phyloP scores from a whole-genome alignment of 73 alveolate species.

The Paramecium tetraurelia region DNA sequence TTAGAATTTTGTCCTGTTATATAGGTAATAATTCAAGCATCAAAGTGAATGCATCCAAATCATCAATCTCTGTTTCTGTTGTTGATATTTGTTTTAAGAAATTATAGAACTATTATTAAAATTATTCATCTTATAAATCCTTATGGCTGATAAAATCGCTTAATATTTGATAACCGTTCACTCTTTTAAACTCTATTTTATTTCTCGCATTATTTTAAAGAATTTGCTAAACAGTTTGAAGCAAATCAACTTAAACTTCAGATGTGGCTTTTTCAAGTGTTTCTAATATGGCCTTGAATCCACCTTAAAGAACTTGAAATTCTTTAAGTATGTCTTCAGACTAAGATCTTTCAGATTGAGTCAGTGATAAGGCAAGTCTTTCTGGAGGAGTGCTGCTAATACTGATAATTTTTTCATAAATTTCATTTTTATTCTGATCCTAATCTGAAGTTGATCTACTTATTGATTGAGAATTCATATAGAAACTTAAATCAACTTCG shows the following conservation, averaged over 20 bases:
- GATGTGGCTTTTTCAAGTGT: constrained; percentile 28
- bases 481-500: neutral
- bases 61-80: neutral
- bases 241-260: constrained; percentile 30
- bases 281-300: constrained; percentile 37
- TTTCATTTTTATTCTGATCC: neutral
- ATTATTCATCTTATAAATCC: neutral
- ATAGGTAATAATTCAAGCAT: constrained; percentile 4
- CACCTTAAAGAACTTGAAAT: constrained; percentile 30
- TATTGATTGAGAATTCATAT: neutral
- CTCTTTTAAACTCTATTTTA: constrained; percentile 21
- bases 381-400: neutral
- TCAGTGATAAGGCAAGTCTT: neutral
- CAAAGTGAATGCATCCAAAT: constrained; percentile 44
- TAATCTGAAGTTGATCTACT: constrained; percentile 26
- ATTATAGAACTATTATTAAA: neutral
- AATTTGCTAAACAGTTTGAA: neutral
- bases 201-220: constrained; percentile 11
- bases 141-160: neutral
- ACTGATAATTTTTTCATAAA: neutral
- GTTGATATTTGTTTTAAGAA: neutral
- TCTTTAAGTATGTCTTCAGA: constrained; percentile 26
- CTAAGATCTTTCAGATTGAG: neutral
- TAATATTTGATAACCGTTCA: constrained; percentile 18
- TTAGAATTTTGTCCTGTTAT: neutral